These are phyloP conservation scores for Avena atlantica DNA, from an alignment of 176 grass and related monocot genomes.

Conservation along the genomic window DNA sequence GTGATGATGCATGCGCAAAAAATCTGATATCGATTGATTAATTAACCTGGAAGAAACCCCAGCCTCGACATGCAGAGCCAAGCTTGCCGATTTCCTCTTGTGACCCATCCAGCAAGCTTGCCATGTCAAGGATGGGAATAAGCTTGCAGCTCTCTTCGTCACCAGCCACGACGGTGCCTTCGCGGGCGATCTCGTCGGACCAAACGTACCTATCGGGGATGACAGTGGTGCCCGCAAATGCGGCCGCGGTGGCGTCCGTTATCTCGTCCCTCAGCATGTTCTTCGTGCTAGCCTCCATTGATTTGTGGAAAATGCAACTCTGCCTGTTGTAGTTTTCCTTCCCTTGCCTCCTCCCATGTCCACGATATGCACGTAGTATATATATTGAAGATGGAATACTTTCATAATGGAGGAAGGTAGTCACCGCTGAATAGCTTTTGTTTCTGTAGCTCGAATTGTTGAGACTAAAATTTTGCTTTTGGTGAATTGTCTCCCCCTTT, in stretches of 20 bases:
- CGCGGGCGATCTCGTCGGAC: neutral
- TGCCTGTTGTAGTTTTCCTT: neutral
- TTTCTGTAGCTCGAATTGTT: neutral
- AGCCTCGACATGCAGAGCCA: neutral
- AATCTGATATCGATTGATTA: neutral
- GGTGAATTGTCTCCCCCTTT: neutral
- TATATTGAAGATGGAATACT: neutral
- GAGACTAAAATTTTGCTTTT: neutral
- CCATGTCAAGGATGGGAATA: neutral
- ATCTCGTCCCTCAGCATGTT: conserved; percentile 12
- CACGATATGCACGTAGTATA: neutral
- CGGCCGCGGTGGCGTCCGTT: neutral
- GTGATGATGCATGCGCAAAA: neutral
- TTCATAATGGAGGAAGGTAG: neutral
- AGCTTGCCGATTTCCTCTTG: conserved; percentile 16
- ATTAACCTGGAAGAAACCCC: conserved; percentile 3
- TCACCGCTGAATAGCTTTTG: neutral
- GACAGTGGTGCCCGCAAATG: neutral
- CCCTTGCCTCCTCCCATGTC: neutral
- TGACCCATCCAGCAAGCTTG: neutral
- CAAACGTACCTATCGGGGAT: neutral
- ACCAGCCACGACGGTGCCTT: neutral
- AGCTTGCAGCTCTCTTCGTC: neutral
- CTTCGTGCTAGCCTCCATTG: neutral
- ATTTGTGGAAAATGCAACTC: no score